These are phyloP conservation scores for Thelephora ganbajun DNA, from an alignment of 768 basidiomycete species.

Conservation along the genomic window DNA sequence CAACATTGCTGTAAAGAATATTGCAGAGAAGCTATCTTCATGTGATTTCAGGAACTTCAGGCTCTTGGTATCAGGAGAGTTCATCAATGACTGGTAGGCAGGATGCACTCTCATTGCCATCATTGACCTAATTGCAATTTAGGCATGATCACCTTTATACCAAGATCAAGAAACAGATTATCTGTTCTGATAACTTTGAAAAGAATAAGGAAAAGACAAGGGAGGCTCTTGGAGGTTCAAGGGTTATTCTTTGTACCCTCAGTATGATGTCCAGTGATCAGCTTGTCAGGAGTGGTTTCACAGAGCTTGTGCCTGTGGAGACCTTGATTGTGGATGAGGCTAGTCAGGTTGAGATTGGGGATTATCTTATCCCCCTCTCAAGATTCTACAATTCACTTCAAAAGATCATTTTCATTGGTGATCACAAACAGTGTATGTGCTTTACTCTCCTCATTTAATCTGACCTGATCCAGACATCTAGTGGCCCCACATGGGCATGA, in stretches of 20 bases:
- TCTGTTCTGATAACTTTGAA: conserved; percentile 29
- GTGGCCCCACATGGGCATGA: conserved; percentile 77
- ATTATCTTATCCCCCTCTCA: conserved; percentile 17
- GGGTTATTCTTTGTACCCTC: conserved; percentile 63
- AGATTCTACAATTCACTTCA: conserved; percentile 14
- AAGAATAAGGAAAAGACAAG: conserved; percentile 15
- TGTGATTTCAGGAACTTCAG: conserved; percentile 42
- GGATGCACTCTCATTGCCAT: background rate
- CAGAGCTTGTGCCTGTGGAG: conserved; percentile 14
- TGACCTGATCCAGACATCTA: conserved; percentile 15
- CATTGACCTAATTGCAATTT: conserved; percentile 14
- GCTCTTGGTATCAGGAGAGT: conserved; percentile 59
- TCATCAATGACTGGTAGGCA: conserved; percentile 50
- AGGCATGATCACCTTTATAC: conserved; percentile 78
- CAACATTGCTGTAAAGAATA: conserved; percentile 83
- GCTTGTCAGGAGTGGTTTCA: conserved; percentile 10
- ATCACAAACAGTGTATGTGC: conserved; percentile 26
- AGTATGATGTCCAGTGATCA: conserved; percentile 48
- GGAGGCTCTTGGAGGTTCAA: conserved; percentile 21
- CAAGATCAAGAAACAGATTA: conserved; percentile 31
- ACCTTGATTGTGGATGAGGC: conserved; percentile 24
- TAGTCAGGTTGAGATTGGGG: conserved; percentile 15
- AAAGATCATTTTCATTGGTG: conserved; percentile 27
- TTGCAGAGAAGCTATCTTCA: conserved; percentile 63
- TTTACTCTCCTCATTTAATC: background rate